These are phyloP conservation scores for Dentipellis sp. DNA, from an alignment of 768 basidiomycete species.

Conservation along the genomic window DNA sequence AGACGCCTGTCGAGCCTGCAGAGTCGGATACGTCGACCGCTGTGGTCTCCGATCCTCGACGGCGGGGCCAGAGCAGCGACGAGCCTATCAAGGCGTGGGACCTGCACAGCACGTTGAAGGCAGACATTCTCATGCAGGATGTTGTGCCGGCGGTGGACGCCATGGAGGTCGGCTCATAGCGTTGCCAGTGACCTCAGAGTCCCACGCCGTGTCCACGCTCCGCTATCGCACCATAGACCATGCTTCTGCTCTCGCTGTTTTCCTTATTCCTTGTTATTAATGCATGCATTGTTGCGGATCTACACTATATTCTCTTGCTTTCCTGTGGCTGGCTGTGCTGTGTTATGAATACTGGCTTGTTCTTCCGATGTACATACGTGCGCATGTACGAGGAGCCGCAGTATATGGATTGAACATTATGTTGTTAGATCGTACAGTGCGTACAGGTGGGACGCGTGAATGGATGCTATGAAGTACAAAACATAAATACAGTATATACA, in stretches of 20 bases:
- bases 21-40: slow-evolving; percentile 14
- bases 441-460: background rate
- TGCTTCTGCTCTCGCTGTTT: background rate
- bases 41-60: slow-evolving; percentile 9
- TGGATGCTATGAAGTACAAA: background rate
- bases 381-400: no score
- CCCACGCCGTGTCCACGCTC: background rate
- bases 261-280: background rate
- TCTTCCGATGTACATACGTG: no score
- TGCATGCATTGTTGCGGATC: background rate
- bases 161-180: slow-evolving; percentile 36
- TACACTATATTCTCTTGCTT: background rate
- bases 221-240: background rate
- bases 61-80: slow-evolving; percentile 1
- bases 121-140: slow-evolving; percentile 36
- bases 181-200: slow-evolving; percentile 16
- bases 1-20: slow-evolving; percentile 11
- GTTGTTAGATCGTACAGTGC: no score
- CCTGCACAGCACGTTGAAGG: background rate
- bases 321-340: no score
- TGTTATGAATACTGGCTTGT: no score
- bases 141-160: slow-evolving; percentile 32
- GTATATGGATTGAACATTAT: no score
- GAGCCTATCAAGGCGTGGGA: background rate
- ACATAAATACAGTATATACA: background rate